Percentiles rank a stretch among this genome's conserved stretches.
Evolutionary conservation across 2,329 filamentous ascomycete species (phyloP).

Genomic region (Colletotrichum zoysiae): DNA sequence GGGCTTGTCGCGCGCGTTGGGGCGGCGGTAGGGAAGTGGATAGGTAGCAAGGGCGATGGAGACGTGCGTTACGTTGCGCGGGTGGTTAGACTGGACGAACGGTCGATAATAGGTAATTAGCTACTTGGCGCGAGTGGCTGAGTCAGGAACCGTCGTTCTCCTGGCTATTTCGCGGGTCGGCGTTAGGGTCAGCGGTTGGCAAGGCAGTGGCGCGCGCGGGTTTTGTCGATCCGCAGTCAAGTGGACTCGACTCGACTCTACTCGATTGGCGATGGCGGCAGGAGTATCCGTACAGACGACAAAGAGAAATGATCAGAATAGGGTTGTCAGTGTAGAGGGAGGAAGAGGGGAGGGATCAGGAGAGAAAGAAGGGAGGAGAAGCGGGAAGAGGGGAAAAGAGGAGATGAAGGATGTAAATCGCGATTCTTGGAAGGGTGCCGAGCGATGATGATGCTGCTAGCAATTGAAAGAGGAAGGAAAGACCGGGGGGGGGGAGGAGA

Average conservation of each 20-base stretch:
- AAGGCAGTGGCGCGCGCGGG: constrained; percentile 17
- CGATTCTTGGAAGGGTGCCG: constrained; percentile 13
- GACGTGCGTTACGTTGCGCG: neutral
- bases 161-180: constrained; percentile 38
- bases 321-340: neutral
- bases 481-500: constrained; percentile 3
- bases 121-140: constrained; percentile 36
- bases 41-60: constrained; percentile 10
- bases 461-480: constrained; percentile 21
- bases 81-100: constrained; percentile 36
- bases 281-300: neutral
- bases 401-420: constrained; percentile 44
- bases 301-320: constrained; percentile 3
- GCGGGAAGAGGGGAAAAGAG: constrained; percentile 39
- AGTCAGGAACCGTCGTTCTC: constrained; percentile 35
- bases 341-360: constrained; percentile 18
- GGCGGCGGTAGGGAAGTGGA: neutral
- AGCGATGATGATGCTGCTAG: constrained; percentile 9
- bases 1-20: constrained; percentile 26
- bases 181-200: constrained; percentile 28
- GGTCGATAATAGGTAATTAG: constrained; percentile 4
- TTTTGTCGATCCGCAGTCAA: constrained; percentile 14
- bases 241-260: neutral
- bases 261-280: constrained; percentile 27
- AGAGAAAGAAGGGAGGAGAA: constrained; percentile 23